phyloP scores from a whole-genome alignment of 1,284 basidiomycete genomes.

The Fomitopsis betulina region DNA sequence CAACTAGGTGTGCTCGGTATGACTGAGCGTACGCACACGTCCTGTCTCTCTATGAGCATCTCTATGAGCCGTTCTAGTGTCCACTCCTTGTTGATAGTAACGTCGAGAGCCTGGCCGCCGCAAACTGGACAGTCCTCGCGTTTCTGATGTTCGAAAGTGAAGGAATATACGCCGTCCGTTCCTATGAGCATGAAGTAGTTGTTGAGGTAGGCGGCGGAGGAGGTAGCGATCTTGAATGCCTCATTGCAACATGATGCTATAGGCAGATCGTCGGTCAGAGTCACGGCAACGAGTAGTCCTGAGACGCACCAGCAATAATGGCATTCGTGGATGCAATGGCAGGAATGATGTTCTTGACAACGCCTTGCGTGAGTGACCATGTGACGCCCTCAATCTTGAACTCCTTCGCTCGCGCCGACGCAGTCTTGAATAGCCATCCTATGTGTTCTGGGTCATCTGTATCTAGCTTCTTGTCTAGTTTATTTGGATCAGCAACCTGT shows the following conservation, averaged over 20 bases:
- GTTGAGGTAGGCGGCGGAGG: slow-evolving; percentile 89
- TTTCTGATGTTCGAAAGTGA: slow-evolving; percentile 95
- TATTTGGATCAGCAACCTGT: not conserved
- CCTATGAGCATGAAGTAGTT: slow-evolving; percentile 99
- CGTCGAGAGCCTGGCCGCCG: slow-evolving; percentile 82
- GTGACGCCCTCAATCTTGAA: slow-evolving; percentile 98
- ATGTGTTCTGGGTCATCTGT: slow-evolving; percentile 98
- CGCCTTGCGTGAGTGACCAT: slow-evolving; percentile 96
- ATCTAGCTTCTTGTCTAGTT: slow-evolving; percentile 87
- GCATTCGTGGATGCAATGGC: slow-evolving; percentile 97
- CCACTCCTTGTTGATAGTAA: slow-evolving; percentile 63
- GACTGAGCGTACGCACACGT: slow-evolving; percentile 61
- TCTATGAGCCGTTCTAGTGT: slow-evolving; percentile 87
- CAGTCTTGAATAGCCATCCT: slow-evolving; percentile 85
- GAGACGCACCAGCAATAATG: slow-evolving; percentile 77
- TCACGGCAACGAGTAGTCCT: slow-evolving; percentile 8
- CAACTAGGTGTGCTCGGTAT: not conserved
- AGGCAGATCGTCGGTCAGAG: not conserved
- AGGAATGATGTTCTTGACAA: slow-evolving; percentile 99
- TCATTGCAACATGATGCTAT: slow-evolving; percentile 97
- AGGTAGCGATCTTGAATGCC: slow-evolving; percentile 98
- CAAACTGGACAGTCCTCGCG: slow-evolving; percentile 96
- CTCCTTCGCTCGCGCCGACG: slow-evolving; percentile 78
- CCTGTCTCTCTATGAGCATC: slow-evolving; percentile 77
- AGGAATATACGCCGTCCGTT: slow-evolving; percentile 95